Evolutionary conservation across 768 basidiomycete genomes (phyloP).

Genomic region (Termitomyces eurrhizus): DNA sequence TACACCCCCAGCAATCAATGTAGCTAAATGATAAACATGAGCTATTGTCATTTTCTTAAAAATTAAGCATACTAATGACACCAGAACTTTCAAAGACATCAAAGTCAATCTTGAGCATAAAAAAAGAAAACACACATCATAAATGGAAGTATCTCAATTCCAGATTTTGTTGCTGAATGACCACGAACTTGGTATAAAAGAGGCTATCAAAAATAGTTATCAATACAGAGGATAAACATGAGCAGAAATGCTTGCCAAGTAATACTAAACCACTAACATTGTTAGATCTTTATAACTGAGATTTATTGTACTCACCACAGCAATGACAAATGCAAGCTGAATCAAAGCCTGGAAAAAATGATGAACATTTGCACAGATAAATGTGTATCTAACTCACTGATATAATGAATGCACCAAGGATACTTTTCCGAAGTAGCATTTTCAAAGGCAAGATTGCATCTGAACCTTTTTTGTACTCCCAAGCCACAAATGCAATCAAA

Average conservation of each 20-base stretch:
- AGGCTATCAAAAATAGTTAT: neutral
- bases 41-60: too few species aligned
- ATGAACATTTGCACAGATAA: too few species aligned
- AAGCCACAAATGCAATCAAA: neutral
- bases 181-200: neutral
- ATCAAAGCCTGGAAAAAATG: neutral
- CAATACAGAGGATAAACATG: too few species aligned
- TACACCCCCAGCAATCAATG: neutral
- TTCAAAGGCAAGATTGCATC: neutral
- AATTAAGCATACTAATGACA: neutral
- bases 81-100: neutral
- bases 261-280: neutral
- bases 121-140: neutral
- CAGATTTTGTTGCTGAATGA: neutral
- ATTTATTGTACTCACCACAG: neutral
- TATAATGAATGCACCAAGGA: neutral
- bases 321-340: neutral
- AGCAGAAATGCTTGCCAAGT: neutral
- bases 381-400: neutral
- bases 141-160: neutral
- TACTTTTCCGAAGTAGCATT: neutral
- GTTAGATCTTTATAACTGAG: too few species aligned
- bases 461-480: neutral
- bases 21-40: neutral
- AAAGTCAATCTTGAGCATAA: too few species aligned